Evolutionary conservation across 139 green algal genomes (phyloP).

Genomic region (Tetratostichococcus sp.): DNA sequence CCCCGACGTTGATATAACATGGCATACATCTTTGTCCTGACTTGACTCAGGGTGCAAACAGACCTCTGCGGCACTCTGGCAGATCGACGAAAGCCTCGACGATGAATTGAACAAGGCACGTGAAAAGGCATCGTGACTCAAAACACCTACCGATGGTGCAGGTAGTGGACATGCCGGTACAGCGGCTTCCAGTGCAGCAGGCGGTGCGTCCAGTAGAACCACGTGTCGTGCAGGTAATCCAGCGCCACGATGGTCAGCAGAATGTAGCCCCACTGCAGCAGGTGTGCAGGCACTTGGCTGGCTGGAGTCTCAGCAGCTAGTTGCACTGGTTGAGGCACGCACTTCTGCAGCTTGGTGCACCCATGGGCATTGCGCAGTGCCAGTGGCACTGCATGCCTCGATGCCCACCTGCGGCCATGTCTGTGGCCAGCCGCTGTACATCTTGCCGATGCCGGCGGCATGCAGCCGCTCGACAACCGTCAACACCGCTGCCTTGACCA

Average conservation of each 20-base stretch:
- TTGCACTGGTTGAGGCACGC: too few species aligned
- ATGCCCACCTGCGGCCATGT: background rate
- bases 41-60: too few species aligned
- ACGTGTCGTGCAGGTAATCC: conserved; percentile 82
- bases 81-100: too few species aligned
- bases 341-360: background rate
- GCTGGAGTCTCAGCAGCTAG: too few species aligned
- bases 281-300: background rate
- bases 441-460: conserved; percentile 17
- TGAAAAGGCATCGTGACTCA: too few species aligned
- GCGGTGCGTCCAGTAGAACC: conserved; percentile 91
- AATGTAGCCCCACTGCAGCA: conserved; percentile 47
- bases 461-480: conserved; percentile 67
- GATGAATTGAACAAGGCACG: too few species aligned
- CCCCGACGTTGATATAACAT: too few species aligned
- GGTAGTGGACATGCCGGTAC: conserved; percentile 69
- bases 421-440: conserved; percentile 42
- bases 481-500: conserved; percentile 73
- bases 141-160: conserved; percentile 80
- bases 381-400: too few species aligned
- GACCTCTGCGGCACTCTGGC: too few species aligned
- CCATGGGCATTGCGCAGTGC: background rate
- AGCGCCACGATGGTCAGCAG: conserved; percentile 44
- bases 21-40: too few species aligned
- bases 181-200: conserved; percentile 78